These are phyloP conservation scores for Erysimum cheiranthoides DNA, from an alignment of 345 rosid genomes.

Conservation along the genomic window DNA sequence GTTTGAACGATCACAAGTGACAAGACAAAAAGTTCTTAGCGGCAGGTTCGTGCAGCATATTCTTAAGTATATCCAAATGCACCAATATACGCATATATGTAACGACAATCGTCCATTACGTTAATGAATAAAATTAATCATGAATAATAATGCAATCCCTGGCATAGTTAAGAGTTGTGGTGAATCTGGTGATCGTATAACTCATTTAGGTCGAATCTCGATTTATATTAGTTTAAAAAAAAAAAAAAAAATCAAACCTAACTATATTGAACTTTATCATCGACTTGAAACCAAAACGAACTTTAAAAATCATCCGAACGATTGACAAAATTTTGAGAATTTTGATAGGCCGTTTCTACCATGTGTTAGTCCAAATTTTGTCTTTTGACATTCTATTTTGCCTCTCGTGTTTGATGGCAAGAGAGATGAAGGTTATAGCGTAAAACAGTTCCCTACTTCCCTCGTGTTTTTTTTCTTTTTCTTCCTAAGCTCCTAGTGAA, in stretches of 20 bases:
- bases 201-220: background rate
- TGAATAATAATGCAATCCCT: background rate
- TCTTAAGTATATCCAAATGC: slow-evolving; percentile 23
- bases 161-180: background rate
- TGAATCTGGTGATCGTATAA: background rate
- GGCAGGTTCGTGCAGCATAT: slow-evolving; percentile 11
- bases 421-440: background rate
- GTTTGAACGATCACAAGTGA: background rate
- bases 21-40: background rate
- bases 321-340: too few relatives aligned
- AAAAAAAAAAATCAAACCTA: background rate
- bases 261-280: background rate
- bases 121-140: background rate
- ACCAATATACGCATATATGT: slow-evolving; percentile 4
- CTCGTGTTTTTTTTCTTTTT: too few relatives aligned
- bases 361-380: too few relatives aligned
- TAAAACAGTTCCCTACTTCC: background rate
- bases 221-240: background rate
- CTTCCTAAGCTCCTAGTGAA: background rate
- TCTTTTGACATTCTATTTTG: background rate
- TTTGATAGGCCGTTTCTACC: too few relatives aligned
- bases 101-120: background rate
- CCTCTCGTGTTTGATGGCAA: background rate
- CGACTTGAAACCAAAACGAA: background rate
- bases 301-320: too few relatives aligned